Conservation (phyloP, 805 yeast genomes). For the Saccharomycopsis sp. region DNA sequence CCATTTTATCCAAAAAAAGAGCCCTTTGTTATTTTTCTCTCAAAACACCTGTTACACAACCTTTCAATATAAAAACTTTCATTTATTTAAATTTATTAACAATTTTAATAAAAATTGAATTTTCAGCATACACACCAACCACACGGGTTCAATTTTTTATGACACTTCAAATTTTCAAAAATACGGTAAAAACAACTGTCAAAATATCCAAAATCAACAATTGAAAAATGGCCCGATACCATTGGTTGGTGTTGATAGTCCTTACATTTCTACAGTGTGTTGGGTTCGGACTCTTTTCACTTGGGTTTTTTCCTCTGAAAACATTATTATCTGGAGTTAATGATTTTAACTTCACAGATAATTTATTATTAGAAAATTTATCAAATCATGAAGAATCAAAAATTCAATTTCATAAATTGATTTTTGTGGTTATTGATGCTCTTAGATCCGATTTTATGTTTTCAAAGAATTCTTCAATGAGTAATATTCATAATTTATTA, state of each 20-base stretch:
- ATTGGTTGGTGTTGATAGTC: conserved; percentile 4
- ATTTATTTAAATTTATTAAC: too few relatives aligned
- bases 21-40: too few relatives aligned
- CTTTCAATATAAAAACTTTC: too few relatives aligned
- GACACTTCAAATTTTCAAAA: too few relatives aligned
- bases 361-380: conserved; percentile 9
- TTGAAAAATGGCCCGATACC: too few relatives aligned
- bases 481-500: conserved; percentile 53
- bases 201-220: too few relatives aligned
- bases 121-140: too few relatives aligned
- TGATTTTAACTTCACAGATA: conserved; percentile 21
- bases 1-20: too few relatives aligned
- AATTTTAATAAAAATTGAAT: too few relatives aligned
- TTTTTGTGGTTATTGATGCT: conserved; percentile 88
- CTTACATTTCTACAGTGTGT: conserved; percentile 30
- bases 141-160: too few relatives aligned
- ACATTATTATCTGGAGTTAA: conserved; percentile 57
- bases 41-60: too few relatives aligned
- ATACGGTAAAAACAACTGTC: too few relatives aligned
- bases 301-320: conserved; percentile 91
- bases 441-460: conserved; percentile 81
- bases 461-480: conserved; percentile 54
- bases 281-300: conserved; percentile 55
- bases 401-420: conserved; percentile 48
- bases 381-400: conserved; percentile 23